phyloP scores from a whole-genome alignment of 1,284 basidiomycete species.

The Cystodermella granulosa region DNA sequence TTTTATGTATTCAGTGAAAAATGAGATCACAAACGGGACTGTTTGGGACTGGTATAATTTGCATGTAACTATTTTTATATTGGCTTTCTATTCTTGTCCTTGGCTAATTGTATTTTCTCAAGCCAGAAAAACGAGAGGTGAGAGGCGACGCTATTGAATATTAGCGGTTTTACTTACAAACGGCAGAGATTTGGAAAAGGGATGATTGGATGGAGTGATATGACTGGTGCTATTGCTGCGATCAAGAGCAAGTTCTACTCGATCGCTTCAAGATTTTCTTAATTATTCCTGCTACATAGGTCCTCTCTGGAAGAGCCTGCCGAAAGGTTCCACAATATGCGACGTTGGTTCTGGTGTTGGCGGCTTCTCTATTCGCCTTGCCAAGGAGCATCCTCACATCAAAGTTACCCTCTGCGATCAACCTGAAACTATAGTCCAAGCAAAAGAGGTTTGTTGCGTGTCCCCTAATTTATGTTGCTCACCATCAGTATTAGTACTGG shows the following conservation, averaged over 20 bases:
- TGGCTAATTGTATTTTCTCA: neutral
- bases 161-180: neutral
- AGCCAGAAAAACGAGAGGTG: neutral
- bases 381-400: neutral
- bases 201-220: neutral
- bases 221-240: neutral
- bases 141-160: neutral
- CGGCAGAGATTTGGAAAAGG: neutral
- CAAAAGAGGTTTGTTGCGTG: neutral
- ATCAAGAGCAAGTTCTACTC: too few species aligned
- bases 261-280: neutral
- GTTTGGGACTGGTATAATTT: neutral
- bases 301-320: neutral
- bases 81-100: neutral
- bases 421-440: neutral
- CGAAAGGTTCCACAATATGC: neutral
- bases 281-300: neutral
- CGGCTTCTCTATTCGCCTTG: neutral
- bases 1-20: neutral
- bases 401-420: neutral
- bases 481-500: neutral
- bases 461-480: neutral
- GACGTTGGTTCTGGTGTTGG: neutral
- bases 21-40: neutral
- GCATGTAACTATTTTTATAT: neutral